phyloP scores from a whole-genome alignment of 1,284 basidiomycete genomes.

The Tilletia indica region DNA sequence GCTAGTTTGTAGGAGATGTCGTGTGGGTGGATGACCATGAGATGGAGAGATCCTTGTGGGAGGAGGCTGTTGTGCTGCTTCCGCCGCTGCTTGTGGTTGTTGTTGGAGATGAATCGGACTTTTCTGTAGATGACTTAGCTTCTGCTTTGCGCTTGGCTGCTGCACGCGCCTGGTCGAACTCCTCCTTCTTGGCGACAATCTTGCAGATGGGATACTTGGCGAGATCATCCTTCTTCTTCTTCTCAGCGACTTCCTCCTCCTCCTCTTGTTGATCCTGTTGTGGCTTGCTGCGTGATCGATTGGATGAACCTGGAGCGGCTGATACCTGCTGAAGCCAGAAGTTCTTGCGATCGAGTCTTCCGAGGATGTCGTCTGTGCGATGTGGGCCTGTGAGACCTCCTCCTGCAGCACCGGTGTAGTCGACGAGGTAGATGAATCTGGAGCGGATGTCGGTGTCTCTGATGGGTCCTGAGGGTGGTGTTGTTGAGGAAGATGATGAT shows the following conservation, averaged over 20 bases:
- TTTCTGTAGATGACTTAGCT: too few relatives aligned
- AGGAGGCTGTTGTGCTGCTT: neutral
- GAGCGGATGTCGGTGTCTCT: constrained; percentile 8
- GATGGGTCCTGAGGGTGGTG: neutral
- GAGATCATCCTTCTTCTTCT: constrained; percentile 16
- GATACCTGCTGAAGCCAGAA: constrained; percentile 45
- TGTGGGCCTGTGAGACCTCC: constrained; percentile 35
- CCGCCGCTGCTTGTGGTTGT: neutral
- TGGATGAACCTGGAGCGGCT: constrained; percentile 21
- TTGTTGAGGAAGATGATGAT: neutral
- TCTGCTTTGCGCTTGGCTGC: neutral
- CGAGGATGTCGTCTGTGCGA: constrained; percentile 33
- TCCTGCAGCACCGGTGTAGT: constrained; percentile 6
- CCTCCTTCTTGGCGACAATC: constrained; percentile 57
- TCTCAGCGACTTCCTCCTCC: neutral
- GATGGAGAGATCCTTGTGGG: constrained; percentile 39
- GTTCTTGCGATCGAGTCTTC: constrained; percentile 37
- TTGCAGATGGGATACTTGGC: constrained; percentile 53
- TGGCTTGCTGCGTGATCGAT: neutral
- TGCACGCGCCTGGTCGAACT: constrained; percentile 42
- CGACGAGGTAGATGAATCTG: constrained; percentile 4
- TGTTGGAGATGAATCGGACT: neutral
- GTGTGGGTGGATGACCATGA: constrained; percentile 42
- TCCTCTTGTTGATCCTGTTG: neutral
- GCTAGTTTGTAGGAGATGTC: constrained; percentile 44